Conservation (phyloP, 805 yeast genomes). For the Kluyveromyces wickerhamii region DNA sequence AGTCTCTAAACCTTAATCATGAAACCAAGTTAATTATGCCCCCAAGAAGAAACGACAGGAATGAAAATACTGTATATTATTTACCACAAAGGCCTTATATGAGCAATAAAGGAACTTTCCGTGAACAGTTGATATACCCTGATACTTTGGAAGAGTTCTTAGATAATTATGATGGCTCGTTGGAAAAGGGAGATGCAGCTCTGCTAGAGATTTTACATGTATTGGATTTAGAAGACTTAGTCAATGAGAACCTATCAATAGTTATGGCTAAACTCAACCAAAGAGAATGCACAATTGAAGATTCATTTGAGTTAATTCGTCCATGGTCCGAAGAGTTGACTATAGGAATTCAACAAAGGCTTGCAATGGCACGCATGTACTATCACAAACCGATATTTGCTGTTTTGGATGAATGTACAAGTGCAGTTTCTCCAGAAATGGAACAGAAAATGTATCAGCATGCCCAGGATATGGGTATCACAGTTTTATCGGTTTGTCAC, state of each 20-base stretch:
- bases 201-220: constrained; percentile 46
- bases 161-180: constrained; percentile 23
- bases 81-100: constrained; percentile 90
- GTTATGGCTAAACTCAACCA: constrained; percentile 21
- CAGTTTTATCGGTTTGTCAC: constrained; percentile 85
- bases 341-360: constrained; percentile 85
- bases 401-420: constrained; percentile 90
- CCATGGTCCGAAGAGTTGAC: constrained; percentile 88
- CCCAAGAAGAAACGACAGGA: constrained; percentile 22
- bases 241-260: constrained; percentile 38
- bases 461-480: constrained; percentile 72
- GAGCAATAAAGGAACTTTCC: constrained; percentile 53
- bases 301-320: constrained; percentile 58
- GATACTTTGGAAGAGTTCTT: constrained; percentile 54
- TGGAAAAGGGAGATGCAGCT: constrained; percentile 35
- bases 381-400: constrained; percentile 92
- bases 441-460: constrained; percentile 82
- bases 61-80: constrained; percentile 53
- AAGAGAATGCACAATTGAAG: constrained; percentile 18
- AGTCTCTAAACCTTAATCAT: constrained; percentile 52
- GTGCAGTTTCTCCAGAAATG: constrained; percentile 85
- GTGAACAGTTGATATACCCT: constrained; percentile 88
- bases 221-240: constrained; percentile 52
- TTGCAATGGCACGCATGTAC: constrained; percentile 88
- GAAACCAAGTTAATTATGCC: constrained; percentile 36